Evolutionary conservation across 305 asterid genomes (phyloP), one percentile per base, ranked within the genome.

Genomic region (Solanum hybrid): DNA sequence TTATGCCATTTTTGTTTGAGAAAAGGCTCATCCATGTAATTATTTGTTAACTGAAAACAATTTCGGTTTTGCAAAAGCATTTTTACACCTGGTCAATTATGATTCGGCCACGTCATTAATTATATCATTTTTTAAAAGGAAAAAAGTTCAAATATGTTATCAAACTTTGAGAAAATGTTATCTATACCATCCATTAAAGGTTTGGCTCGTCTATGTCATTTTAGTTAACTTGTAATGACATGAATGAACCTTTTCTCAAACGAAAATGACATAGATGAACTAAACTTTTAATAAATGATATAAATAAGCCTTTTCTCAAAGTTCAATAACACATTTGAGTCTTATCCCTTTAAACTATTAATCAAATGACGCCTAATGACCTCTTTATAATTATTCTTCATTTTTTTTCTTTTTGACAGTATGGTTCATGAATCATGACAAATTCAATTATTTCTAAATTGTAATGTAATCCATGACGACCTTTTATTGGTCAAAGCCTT

Each of bases 201-300:
- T 56, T 56, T 7, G 2, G 0, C 2, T 7, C 0, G 0, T 60
- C 0, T 60, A 60, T 60, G 71, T 20, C 2, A 60, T 60, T 56
- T 60, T 0, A 20, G 10, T 20, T 56, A 56, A 17, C 2, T 0
- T 0, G 0, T 56, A 56, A 20, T 17, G n/a, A 7, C 69, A 1
- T 56, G 24, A 0, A 56, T 20, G 2, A 6, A 0, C 0, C 0
- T 17, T 56, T 56, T 56, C 5, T 56, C 24, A 6, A 17, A 56
- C 10, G 0, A 56, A 56, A 56, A 56, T 17, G 0, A 0, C 24
- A 56, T 17, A 56, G 0, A 56, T 56, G 24, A 17, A 0, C 4
- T 0, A 56, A 17, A 6, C 0, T 56, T 1, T 17, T 7, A 6
- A 56, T 0, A 0, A 0, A 56, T 17, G 9, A 17, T 0, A 56